Conservation (phyloP, 78 protist species). For the Emiliania huxleyi region DNA sequence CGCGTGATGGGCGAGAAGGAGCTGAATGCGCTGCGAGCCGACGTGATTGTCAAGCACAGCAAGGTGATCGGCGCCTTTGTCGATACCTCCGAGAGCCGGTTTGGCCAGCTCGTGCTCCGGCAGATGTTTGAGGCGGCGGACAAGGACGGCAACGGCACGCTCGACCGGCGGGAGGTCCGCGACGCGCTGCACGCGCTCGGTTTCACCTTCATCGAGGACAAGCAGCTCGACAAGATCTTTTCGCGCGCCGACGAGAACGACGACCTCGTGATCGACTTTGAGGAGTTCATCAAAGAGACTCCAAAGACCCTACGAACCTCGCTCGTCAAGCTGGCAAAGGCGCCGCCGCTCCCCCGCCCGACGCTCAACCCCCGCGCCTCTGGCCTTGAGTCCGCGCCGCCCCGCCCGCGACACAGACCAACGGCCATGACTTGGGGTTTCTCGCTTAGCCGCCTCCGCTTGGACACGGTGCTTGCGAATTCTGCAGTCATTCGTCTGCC, state of each 20-base stretch:
- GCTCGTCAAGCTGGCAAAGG: neutral
- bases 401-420: too few relatives aligned
- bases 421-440: too few relatives aligned
- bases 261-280: neutral
- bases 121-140: neutral
- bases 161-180: neutral
- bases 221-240: neutral
- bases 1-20: neutral
- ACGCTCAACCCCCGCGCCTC: too few relatives aligned
- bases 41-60: neutral
- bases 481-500: too few relatives aligned
- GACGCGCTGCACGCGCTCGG: constrained; percentile 18
- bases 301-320: neutral
- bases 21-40: neutral
- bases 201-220: neutral
- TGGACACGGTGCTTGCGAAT: too few relatives aligned
- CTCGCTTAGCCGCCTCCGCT: too few relatives aligned
- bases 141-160: constrained; percentile 15
- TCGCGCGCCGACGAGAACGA: neutral
- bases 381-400: too few relatives aligned
- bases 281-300: neutral
- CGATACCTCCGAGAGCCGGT: neutral
- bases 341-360: too few relatives aligned
- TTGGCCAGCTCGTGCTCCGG: too few relatives aligned
- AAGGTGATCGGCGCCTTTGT: neutral